Evolutionary conservation across 1,284 basidiomycete species (phyloP).

Genomic region (Ceratobasidium theobromae): DNA sequence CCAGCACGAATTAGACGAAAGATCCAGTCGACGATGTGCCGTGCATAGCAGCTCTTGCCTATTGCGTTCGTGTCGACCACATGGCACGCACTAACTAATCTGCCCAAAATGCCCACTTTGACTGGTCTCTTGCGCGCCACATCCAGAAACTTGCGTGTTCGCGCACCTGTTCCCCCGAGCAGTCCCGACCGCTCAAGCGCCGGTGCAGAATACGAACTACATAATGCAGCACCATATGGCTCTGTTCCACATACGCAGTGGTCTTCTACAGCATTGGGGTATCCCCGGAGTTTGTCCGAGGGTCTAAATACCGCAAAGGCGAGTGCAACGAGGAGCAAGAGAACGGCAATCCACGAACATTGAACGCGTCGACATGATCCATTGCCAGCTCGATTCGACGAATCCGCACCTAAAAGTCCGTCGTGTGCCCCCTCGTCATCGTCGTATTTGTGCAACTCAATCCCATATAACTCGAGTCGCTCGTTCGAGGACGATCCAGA

Average conservation of each 20-base stretch:
- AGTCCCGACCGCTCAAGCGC: conserved; percentile 31
- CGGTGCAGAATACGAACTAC: conserved; percentile 29
- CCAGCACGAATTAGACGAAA: too few species aligned
- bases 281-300: conserved; percentile 8
- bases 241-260: conserved; percentile 25
- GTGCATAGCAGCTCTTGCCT: conserved; percentile 32
- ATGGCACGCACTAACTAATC: conserved; percentile 34
- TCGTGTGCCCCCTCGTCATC: conserved; percentile 21
- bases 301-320: conserved; percentile 24
- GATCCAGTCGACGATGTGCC: conserved; percentile 34
- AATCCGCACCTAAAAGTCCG: conserved; percentile 1
- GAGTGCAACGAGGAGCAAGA: conserved; percentile 11
- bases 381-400: background rate
- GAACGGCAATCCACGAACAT: conserved; percentile 24
- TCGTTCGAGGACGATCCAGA: background rate
- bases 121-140: conserved; percentile 13
- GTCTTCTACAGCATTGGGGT: conserved; percentile 8
- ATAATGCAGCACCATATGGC: conserved; percentile 28
- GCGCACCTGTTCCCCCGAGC: conserved; percentile 26
- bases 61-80: conserved; percentile 30
- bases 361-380: conserved; percentile 4
- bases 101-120: conserved; percentile 33
- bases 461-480: background rate
- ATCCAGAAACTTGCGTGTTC: conserved; percentile 27
- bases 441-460: conserved; percentile 30